These are phyloP conservation scores for Suillus brevipes DNA, from an alignment of 768 basidiomycete genomes.

Conservation along the genomic window DNA sequence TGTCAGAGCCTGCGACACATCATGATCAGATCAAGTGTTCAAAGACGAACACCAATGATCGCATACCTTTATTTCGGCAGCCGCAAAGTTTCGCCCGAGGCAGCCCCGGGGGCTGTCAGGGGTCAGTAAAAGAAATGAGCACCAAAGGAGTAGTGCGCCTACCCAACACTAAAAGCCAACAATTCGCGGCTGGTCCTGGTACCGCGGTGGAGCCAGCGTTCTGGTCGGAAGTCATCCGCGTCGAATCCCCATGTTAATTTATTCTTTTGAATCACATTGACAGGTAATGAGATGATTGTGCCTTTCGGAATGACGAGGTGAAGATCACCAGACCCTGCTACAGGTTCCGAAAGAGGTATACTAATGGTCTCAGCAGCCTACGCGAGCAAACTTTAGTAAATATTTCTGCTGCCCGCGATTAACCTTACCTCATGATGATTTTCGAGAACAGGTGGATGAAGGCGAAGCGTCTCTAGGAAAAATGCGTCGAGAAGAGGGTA, in stretches of 20 bases:
- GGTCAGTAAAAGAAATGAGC: slow-evolving; percentile 15
- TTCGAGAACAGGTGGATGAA: slow-evolving; percentile 63
- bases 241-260: slow-evolving; percentile 59
- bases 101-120: slow-evolving; percentile 54
- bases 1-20: slow-evolving; percentile 36
- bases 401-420: neutral
- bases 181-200: slow-evolving; percentile 42
- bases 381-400: slow-evolving; percentile 7
- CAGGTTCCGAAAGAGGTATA: slow-evolving; percentile 55
- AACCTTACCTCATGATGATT: slow-evolving; percentile 58
- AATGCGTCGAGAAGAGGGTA: slow-evolving; percentile 61
- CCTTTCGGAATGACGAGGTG: slow-evolving; percentile 56
- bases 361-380: slow-evolving; percentile 53
- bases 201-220: slow-evolving; percentile 57
- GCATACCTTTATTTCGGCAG: slow-evolving; percentile 59
- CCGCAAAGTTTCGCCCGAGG: slow-evolving; percentile 58
- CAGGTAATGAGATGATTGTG: slow-evolving; percentile 53
- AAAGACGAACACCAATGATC: neutral
- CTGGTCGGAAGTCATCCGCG: slow-evolving; percentile 55
- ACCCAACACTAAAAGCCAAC: slow-evolving; percentile 63
- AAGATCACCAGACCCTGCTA: slow-evolving; percentile 44
- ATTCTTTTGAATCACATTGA: slow-evolving; percentile 58
- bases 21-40: neutral
- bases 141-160: slow-evolving; percentile 17
- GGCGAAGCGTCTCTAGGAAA: slow-evolving; percentile 58